Conservation (phyloP, 1,284 basidiomycete genomes). For the Ganoderma lucidum region DNA sequence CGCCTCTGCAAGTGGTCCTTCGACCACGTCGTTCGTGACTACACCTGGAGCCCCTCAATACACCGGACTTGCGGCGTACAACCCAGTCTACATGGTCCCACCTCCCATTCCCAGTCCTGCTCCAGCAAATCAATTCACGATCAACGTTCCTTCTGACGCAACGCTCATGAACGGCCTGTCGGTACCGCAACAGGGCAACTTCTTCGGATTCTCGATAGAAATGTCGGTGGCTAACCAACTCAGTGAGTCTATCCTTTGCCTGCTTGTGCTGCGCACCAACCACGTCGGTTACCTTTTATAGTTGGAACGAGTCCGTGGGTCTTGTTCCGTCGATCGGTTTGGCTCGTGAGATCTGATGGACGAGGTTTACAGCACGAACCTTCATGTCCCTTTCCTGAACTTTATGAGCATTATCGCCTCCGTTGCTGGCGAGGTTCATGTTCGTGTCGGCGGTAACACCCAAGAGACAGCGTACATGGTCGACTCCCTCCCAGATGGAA, state of each 20-base stretch:
- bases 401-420: conserved; percentile 68
- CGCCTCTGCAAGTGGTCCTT: conserved; percentile 1
- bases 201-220: conserved; percentile 78
- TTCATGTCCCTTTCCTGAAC: conserved; percentile 75
- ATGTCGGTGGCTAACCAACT: conserved; percentile 74
- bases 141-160: conserved; percentile 23
- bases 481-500: conserved; percentile 50
- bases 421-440: conserved; percentile 58
- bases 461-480: conserved; percentile 66
- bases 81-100: conserved; percentile 26
- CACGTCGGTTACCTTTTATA: conserved; percentile 25
- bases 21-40: conserved; percentile 19
- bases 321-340: conserved; percentile 46
- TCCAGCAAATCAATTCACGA: conserved; percentile 30
- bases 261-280: conserved; percentile 11
- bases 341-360: background rate
- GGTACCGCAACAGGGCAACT: conserved; percentile 65
- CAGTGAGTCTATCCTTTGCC: conserved; percentile 50
- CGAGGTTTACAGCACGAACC: conserved; percentile 45
- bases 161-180: conserved; percentile 46
- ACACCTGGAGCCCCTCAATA: conserved; percentile 12
- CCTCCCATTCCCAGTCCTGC: conserved; percentile 32
- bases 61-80: conserved; percentile 29
- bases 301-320: conserved; percentile 73
- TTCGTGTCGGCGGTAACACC: conserved; percentile 79